phyloP scores from a whole-genome alignment of 495 filamentous ascomycete genomes.

The Tuber calosporum region DNA sequence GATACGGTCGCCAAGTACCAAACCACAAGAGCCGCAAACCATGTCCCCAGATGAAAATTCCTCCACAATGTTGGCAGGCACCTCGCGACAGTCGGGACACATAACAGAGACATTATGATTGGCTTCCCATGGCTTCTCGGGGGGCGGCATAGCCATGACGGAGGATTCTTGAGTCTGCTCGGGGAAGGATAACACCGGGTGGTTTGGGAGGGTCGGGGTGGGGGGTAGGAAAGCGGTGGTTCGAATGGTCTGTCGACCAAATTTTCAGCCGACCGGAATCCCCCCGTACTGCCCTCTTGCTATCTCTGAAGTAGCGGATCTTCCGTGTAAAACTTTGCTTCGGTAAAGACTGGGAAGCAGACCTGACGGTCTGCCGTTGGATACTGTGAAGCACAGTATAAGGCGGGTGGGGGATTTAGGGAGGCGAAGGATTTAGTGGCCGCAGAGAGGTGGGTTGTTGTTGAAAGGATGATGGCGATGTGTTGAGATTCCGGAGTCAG shows the following conservation, averaged over 20 bases:
- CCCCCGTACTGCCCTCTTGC: neutral
- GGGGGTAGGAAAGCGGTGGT: conserved; percentile 2
- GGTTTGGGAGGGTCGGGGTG: neutral
- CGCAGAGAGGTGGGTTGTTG: neutral
- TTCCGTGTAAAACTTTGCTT: neutral
- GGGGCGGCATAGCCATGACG: conserved; percentile 44
- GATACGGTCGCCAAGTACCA: conserved; percentile 84
- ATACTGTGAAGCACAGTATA: neutral
- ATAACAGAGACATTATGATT: conserved; percentile 77
- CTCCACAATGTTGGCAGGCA: conserved; percentile 83
- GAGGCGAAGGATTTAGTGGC: neutral
- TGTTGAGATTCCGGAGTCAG: neutral
- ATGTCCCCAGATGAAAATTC: conserved; percentile 88
- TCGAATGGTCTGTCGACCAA: neutral
- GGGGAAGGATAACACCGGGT: neutral
- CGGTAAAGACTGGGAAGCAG: conserved; percentile 6
- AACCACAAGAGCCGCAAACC: conserved; percentile 81
- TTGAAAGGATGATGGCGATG: conserved; percentile 1
- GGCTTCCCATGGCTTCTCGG: conserved; percentile 52
- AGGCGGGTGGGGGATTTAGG: neutral
- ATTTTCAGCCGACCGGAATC: neutral
- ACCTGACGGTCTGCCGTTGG: neutral
- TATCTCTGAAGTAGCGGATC: neutral
- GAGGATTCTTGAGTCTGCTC: neutral
- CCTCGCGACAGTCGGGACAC: conserved; percentile 84